Evolutionary conservation across 345 rosid genomes (phyloP).

Genomic region (Sonneratia caseolaris): DNA sequence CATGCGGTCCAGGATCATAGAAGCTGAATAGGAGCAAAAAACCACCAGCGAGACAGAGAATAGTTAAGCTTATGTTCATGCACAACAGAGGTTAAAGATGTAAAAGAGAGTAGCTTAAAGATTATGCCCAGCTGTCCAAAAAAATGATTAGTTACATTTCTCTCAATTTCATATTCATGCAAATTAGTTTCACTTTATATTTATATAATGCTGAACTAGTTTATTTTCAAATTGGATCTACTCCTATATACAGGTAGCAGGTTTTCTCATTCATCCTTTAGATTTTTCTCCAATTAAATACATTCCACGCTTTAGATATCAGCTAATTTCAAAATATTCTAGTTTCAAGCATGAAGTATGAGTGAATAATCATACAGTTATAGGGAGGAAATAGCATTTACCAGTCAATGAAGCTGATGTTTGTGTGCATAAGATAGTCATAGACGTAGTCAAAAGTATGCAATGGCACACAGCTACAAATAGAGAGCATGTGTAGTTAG

Average conservation of each 20-base stretch:
- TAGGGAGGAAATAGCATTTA: constrained; percentile 17
- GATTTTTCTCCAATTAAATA: not conserved
- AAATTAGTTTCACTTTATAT: not conserved
- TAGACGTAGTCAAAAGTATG: constrained; percentile 79
- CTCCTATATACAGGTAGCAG: not conserved
- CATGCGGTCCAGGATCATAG: constrained; percentile 94
- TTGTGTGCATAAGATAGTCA: constrained; percentile 69
- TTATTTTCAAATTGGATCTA: not conserved
- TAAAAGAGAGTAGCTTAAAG: not conserved
- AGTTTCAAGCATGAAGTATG: not conserved
- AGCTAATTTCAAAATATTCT: not conserved
- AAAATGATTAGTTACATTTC: not conserved
- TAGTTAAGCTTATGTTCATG: not conserved
- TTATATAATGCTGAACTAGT: not conserved
- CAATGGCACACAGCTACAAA: constrained; percentile 86
- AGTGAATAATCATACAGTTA: not conserved
- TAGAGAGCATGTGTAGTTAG: not conserved
- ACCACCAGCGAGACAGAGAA: not conserved
- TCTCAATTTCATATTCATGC: not conserved
- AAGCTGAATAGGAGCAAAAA: constrained; percentile 44
- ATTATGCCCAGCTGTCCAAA: not conserved
- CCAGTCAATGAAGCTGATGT: constrained; percentile 91
- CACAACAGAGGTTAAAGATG: not conserved
- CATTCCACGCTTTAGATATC: not conserved
- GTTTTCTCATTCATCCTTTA: not conserved